A percentile compares a stretch with the other conserved stretches of the same genome.
These are phyloP conservation scores for Trichosanthes cucumerina DNA, from an alignment of 306 rosid genomes.

Conservation along the genomic window DNA sequence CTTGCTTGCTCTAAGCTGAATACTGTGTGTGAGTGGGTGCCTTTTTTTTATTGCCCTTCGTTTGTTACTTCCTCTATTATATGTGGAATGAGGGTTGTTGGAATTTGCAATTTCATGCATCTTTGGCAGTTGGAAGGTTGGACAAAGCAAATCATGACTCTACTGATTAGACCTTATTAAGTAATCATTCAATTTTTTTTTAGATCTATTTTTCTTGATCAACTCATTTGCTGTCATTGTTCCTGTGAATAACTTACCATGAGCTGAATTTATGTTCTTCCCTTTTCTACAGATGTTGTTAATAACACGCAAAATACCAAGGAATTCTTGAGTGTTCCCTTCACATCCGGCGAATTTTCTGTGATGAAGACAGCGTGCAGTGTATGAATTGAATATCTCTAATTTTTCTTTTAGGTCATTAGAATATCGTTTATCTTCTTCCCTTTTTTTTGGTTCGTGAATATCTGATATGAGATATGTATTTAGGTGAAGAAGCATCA, in stretches of 20 bases:
- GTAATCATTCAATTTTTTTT: background rate
- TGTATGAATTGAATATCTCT: slow-evolving; percentile 39
- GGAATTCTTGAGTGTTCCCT: slow-evolving; percentile 53
- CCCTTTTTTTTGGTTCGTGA: background rate
- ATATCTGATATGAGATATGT: background rate
- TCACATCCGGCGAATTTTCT: slow-evolving; percentile 70
- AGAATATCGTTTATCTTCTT: background rate
- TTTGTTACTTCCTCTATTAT: background rate
- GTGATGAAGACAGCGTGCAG: slow-evolving; percentile 94
- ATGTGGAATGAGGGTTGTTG: background rate
- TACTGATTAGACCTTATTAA: background rate
- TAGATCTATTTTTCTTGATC: background rate
- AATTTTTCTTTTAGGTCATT: background rate
- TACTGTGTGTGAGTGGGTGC: background rate
- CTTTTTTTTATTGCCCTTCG: background rate
- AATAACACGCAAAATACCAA: slow-evolving; percentile 48
- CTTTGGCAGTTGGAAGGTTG: background rate
- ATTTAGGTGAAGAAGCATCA: background rate
- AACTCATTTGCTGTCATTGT: background rate
- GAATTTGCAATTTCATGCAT: background rate
- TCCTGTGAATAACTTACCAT: background rate
- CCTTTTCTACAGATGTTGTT: slow-evolving; percentile 49
- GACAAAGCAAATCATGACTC: background rate
- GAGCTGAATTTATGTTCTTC: background rate
- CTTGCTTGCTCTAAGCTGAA: too few relatives aligned